Evolutionary conservation across 305 asterid species (phyloP).

Genomic region (Withania somnifera): DNA sequence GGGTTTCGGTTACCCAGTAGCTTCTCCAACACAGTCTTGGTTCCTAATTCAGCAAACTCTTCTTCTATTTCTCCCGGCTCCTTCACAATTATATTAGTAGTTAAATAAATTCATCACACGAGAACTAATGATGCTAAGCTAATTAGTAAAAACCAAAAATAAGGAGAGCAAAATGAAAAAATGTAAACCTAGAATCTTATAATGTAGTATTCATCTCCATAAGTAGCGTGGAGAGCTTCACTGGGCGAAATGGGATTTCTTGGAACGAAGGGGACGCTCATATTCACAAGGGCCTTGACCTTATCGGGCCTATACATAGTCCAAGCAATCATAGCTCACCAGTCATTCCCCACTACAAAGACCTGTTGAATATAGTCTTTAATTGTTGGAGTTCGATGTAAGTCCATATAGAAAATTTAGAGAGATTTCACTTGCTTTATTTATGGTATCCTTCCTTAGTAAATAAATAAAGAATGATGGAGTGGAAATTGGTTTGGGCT

Average conservation of each 20-base stretch:
- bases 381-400: no score
- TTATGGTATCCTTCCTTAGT: no score
- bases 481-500: no score
- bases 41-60: conserved; percentile 45
- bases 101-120: background rate
- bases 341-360: conserved; percentile 61
- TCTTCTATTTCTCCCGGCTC: conserved; percentile 55
- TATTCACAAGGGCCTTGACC: conserved; percentile 41
- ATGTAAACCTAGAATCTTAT: conserved; percentile 27
- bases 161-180: no score
- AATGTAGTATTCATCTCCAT: conserved; percentile 52
- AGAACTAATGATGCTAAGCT: background rate
- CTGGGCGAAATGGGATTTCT: conserved; percentile 32
- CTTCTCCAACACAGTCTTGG: conserved; percentile 35
- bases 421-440: no score
- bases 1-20: conserved; percentile 38
- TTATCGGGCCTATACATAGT: conserved; percentile 42
- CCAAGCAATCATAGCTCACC: conserved; percentile 69
- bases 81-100: conserved; percentile 11
- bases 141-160: no score
- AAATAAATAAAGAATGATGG: no score
- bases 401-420: no score
- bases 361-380: no score
- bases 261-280: conserved; percentile 35
- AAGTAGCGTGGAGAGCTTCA: conserved; percentile 21